Conservation (phyloP, 2,329 filamentous ascomycete genomes). For the Aureobasidium namibiae region DNA sequence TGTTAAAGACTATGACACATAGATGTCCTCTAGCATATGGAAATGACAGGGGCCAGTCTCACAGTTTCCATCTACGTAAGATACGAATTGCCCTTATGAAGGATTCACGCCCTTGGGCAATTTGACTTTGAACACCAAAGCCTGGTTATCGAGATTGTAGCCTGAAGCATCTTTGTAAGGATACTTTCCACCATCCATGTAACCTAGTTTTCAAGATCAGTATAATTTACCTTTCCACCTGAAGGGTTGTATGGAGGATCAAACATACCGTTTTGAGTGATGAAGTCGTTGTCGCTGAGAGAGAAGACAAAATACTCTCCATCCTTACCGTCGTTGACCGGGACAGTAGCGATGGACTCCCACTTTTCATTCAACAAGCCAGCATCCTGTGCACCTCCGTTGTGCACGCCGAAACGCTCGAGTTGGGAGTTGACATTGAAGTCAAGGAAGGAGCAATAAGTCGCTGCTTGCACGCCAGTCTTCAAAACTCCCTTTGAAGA, state of each 20-base stretch:
- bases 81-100: no score
- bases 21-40: no score
- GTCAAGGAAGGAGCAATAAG: constrained; percentile 59
- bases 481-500: constrained; percentile 46
- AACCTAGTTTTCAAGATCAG: constrained; percentile 16
- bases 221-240: constrained; percentile 15
- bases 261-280: constrained; percentile 55
- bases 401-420: constrained; percentile 57
- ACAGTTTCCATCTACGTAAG: no score
- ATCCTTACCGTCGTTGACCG: constrained; percentile 40
- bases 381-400: constrained; percentile 54
- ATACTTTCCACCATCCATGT: constrained; percentile 50
- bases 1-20: no score
- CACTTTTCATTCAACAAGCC: constrained; percentile 66
- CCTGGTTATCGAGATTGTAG: constrained; percentile 53
- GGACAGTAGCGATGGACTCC: constrained; percentile 59
- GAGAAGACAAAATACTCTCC: constrained; percentile 61
- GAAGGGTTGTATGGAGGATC: no score
- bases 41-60: no score
- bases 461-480: constrained; percentile 43
- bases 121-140: constrained; percentile 53
- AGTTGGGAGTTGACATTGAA: constrained; percentile 60
- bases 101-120: constrained; percentile 29
- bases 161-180: constrained; percentile 50
- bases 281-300: constrained; percentile 66